Percentiles rank a stretch among this genome's conserved stretches.
Conservation (phyloP, 164 flowering plant species). For the grape (Vitis vinifera) region DNA sequence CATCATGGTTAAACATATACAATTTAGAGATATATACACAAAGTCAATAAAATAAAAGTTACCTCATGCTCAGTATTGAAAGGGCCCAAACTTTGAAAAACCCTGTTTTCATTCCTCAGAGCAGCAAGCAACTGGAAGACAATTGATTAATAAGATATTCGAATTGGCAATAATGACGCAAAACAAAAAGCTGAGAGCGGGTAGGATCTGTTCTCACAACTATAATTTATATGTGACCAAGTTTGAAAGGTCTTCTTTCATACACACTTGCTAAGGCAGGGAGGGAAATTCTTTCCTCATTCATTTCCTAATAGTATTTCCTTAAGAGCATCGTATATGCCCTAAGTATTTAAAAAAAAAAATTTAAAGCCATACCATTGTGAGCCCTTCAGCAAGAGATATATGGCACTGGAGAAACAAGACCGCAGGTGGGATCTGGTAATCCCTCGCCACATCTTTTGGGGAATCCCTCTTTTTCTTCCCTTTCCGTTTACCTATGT, state of each 20-base stretch:
- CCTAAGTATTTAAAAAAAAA: background rate
- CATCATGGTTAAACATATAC: background rate
- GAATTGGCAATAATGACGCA: background rate
- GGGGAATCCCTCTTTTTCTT: slow-evolving; percentile 72
- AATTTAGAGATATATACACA: no score
- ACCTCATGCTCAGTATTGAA: slow-evolving; percentile 95
- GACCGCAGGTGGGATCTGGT: slow-evolving; percentile 55
- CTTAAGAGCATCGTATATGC: background rate
- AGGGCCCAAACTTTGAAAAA: slow-evolving; percentile 38
- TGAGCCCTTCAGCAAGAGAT: slow-evolving; percentile 83
- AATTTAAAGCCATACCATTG: slow-evolving; percentile 54
- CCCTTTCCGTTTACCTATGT: slow-evolving; percentile 70
- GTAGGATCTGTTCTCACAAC: no score
- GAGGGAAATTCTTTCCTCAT: background rate
- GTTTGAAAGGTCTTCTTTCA: no score
- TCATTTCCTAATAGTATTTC: background rate
- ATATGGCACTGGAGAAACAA: slow-evolving; percentile 78
- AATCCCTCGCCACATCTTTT: slow-evolving; percentile 57
- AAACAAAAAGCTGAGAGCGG: background rate
- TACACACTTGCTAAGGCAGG: background rate
- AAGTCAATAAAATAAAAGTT: slow-evolving; percentile 5
- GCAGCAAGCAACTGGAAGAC: slow-evolving; percentile 89
- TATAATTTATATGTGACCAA: no score
- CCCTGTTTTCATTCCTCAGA: slow-evolving; percentile 61
- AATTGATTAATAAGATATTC: background rate